Evolutionary conservation across 352 stramenopile species (phyloP), one percentile per base, ranked within the genome.

Genomic region (Peronospora farinosa): DNA sequence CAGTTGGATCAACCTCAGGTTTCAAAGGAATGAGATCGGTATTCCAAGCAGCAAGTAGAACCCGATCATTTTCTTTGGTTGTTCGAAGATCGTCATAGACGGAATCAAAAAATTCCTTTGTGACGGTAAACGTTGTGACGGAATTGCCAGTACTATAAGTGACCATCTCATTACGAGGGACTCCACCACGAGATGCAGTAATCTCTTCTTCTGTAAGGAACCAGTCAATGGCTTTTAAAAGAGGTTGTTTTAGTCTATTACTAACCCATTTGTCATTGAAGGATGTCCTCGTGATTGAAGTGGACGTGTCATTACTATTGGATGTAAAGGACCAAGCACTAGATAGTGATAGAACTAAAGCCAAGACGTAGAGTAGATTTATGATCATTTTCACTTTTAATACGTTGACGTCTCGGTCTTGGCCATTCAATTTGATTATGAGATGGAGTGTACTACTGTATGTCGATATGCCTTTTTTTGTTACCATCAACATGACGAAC

Each of bases 31-130:
- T 30, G 21, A 31, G 16, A 2, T 12, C 16, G 10, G 38, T 43
- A 6, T 43, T 43, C 16, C 19, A 43, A 6, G 38, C n/a, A 6
- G 8, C 16, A 9, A 43, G 7, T 19, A 43, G 25, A 1, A 43
- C 38, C 7, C 38, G 38, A 9, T 43, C 38, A 9, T 30, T 30
- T 12, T 16, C 17, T 19, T 43, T 31, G 0, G 38, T 43, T n/a
- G 38, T 1, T 7, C 3, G 1, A 10, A 43, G 21, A 43, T 43
- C 38, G 17, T 30, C 11, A 11, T 31, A 43, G 38, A 43, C 7
- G 1, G 38, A 27, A n/a, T 27, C 16, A 13, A 43, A 43, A 43
- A 43, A 43, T n/a, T 43, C 38, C 17, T 43, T 43, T 27, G 38
- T 30, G 8, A 30, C 38, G n/a, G 38, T 43, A 13, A 31, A 43